Evolutionary conservation across 2,329 filamentous ascomycete genomes (phyloP), one percentile per base, ranked within the genome.

Genomic region (Aureobasidium sp.): DNA sequence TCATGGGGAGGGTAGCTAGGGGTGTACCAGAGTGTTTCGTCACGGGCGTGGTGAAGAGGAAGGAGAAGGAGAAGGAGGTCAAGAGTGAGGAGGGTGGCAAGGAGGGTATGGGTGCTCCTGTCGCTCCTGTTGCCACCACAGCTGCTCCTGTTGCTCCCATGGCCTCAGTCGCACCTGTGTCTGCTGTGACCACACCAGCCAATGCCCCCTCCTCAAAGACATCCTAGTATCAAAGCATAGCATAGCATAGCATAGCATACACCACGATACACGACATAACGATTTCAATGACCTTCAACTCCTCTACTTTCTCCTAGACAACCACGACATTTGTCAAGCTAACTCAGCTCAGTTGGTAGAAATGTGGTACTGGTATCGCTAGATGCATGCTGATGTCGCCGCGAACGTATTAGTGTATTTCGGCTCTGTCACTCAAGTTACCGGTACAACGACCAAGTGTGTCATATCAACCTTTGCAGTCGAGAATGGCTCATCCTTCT

Each of bases 11-110:
- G 84, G 90, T 77, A 0, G 89, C 89, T 9, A 81, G 80, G 42
- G 92, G 91, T 7, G 92, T 96, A 27, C 93, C 91, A 0, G 85
- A 85, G 62, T 83, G 90, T 57, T 97, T 96, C 63, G 61, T 58
- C 54, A 66, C 27, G 24, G 61, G 61, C 8, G 35, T 8, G 31
- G 50, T 61, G 27, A 29, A 47, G 12, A 53, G 42, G 40, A 61
- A 54, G 29, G 61, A 44, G 42, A 59, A 59, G 35, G 60, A 64
- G 57, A 42, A 35, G 40, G 22, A 17, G n/a, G 49, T 52, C 3
- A 52, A 52, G 22, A 49, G 22, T 17, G 45, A 39, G 29, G 33
- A 61, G 2, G 48, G 40, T 11, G 58, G 33, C 15, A 60, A 39
- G 44, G 22, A 24, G 27, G 33, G 27, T 11, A 17, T 8, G 49